A percentile compares a stretch with the other conserved stretches of the same genome.
phyloP scores from a whole-genome alignment of 495 filamentous ascomycete genomes.

The Cercophora scortea region DNA sequence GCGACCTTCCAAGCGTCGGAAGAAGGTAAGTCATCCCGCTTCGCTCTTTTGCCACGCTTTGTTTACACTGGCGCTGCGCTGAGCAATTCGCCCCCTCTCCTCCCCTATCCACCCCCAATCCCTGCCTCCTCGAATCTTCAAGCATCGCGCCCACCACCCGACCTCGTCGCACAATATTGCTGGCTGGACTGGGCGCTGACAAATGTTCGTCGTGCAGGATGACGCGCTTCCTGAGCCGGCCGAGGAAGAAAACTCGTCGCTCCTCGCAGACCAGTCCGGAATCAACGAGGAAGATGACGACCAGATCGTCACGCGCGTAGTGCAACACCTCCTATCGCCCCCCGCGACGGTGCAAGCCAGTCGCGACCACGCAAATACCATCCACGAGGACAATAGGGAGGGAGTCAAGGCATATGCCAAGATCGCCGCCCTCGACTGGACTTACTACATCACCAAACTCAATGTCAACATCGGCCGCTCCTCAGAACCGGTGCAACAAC shows the following conservation, averaged over 20 bases:
- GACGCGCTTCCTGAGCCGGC: conserved; percentile 17
- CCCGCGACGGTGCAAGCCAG: conserved; percentile 55
- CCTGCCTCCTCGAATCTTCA: not conserved
- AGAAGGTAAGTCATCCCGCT: conserved; percentile 49
- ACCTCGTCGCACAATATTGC: not conserved
- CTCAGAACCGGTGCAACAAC: conserved; percentile 44
- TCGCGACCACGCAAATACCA: conserved; percentile 62
- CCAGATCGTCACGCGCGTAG: conserved; percentile 62
- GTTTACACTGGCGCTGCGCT: not conserved
- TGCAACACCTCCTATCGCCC: conserved; percentile 56
- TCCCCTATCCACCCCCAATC: too few relatives aligned
- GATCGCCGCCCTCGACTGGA: conserved; percentile 87
- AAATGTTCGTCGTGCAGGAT: not conserved
- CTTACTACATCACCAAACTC: conserved; percentile 79
- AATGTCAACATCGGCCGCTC: conserved; percentile 79
- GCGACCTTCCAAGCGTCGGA: conserved; percentile 65
- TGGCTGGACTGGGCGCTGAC: conserved; percentile 1
- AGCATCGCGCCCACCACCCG: not conserved
- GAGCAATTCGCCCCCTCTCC: not conserved
- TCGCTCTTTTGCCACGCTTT: conserved; percentile 5
- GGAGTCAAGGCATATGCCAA: conserved; percentile 88
- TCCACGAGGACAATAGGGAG: conserved; percentile 62
- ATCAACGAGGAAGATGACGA: conserved; percentile 49
- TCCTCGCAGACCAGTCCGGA: conserved; percentile 39
- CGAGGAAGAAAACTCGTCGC: conserved; percentile 34